Base-by-base conservation (phyloP, 805 yeast species). In the Pichia californica region DNA sequence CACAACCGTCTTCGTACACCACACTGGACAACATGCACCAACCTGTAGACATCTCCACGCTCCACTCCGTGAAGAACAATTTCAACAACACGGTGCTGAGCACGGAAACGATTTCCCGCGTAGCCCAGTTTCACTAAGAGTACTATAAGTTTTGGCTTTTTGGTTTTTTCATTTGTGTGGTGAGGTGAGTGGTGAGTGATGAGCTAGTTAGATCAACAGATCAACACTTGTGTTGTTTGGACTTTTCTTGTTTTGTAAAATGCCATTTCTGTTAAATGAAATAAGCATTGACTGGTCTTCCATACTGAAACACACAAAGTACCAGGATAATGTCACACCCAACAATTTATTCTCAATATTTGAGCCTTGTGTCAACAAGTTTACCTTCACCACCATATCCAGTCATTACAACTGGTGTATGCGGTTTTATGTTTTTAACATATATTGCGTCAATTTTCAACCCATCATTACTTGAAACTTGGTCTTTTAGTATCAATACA, bases 401-500 rank as follows among this genome's bases (percentile, higher is more conserved):
- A 8, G 38, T 50, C 25, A 43, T 44, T 10, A 28, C 46, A 2
- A 48, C 48, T 2, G 50, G 47, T 26, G 36, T 50, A 3, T 28
- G 41, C 3, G 64, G 78, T 15, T 83, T 83, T 59, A 65, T 81
- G 31, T 55, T 68, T 5, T 38, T 72, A 8, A 60, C 83, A 33
- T 69, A 70, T 47, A 25, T 72, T 3, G 43, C 68, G 26, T 70
- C 66, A 52, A 47, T 46, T 37, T 19, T 58, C 40, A 32, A 50
- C n/a, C 45, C 55, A 3, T 53, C 44, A 37, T 46, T 67, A 43
- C 60, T 58, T 44, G 67, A 64, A 40, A 48, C 57, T 30, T 71
- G 81, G 58, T 61, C 74, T 10, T 67, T 84, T 47, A 66, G 69
- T 33, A 83, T 93, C 13, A 58, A 66, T 39, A 76, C 86, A 2